Evolutionary conservation across 2,329 filamentous ascomycete species (phyloP).

Genomic region (Kalmusia sp.): DNA sequence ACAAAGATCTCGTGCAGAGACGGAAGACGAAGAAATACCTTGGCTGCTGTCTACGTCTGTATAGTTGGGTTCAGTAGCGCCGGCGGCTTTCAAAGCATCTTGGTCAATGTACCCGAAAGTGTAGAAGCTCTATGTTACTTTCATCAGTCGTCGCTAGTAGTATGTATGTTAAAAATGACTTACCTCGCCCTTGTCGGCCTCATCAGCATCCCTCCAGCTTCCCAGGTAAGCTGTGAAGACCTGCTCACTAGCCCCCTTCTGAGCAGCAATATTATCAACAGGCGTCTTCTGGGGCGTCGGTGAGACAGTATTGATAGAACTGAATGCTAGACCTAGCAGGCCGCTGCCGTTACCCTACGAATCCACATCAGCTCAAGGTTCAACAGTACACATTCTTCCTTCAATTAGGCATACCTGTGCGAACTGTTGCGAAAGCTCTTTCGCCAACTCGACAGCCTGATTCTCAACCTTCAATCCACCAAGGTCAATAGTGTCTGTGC

Average conservation of each 20-base stretch:
- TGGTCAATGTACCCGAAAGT: constrained; percentile 64
- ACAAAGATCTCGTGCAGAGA: no score
- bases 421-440: constrained; percentile 62
- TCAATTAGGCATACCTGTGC: constrained; percentile 8
- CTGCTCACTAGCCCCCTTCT: constrained; percentile 17
- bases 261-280: constrained; percentile 59
- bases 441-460: constrained; percentile 71
- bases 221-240: constrained; percentile 28
- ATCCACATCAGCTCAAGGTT: not conserved
- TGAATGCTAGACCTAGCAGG: constrained; percentile 65
- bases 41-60: constrained; percentile 61
- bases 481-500: constrained; percentile 67
- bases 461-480: constrained; percentile 62
- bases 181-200: constrained; percentile 25
- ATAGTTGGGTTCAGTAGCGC: constrained; percentile 63
- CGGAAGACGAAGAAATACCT: no score
- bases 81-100: constrained; percentile 50
- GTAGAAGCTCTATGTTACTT: constrained; percentile 24
- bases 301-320: constrained; percentile 62
- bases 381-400: not conserved
- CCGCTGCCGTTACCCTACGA: constrained; percentile 62
- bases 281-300: constrained; percentile 60
- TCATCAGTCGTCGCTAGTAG: not conserved
- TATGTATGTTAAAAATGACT: not conserved
- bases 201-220: constrained; percentile 25